These are phyloP conservation scores for Yamadazyma sp. DNA, from an alignment of 805 yeast species.

Conservation along the genomic window DNA sequence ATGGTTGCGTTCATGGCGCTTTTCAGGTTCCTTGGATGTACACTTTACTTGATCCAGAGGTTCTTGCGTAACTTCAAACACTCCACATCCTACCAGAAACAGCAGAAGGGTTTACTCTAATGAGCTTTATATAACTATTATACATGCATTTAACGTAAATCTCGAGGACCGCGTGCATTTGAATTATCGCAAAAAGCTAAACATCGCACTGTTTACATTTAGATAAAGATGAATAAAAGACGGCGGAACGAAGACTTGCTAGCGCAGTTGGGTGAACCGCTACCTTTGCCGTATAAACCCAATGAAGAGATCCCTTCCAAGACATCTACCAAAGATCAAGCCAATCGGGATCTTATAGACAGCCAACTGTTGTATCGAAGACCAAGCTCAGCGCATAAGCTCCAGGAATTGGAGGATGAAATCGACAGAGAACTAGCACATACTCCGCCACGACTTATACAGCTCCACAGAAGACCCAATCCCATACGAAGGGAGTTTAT, in stretches of 20 bases:
- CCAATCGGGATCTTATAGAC: background rate
- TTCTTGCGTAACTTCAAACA: slow-evolving; percentile 26
- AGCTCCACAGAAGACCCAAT: slow-evolving; percentile 10
- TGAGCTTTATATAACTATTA: background rate
- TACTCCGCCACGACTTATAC: slow-evolving; percentile 1
- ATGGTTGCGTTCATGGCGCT: slow-evolving; percentile 60
- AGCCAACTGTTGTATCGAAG: slow-evolving; percentile 2
- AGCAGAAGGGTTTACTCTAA: slow-evolving; percentile 16
- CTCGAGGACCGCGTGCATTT: slow-evolving; percentile 1
- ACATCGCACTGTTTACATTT: slow-evolving; percentile 12
- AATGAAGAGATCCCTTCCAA: background rate
- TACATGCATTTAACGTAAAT: slow-evolving; percentile 3
- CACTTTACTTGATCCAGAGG: slow-evolving; percentile 45
- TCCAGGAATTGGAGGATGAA: slow-evolving; percentile 7
- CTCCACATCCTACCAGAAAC: slow-evolving; percentile 13
- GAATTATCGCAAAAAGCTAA: background rate
- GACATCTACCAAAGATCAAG: background rate
- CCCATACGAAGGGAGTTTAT: slow-evolving; percentile 14
- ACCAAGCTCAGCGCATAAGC: background rate
- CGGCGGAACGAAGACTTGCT: slow-evolving; percentile 13
- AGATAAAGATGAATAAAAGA: slow-evolving; percentile 6
- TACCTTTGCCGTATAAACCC: slow-evolving; percentile 17
- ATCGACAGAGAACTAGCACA: slow-evolving; percentile 4
- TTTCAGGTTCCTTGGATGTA: slow-evolving; percentile 55
- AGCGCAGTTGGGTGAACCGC: slow-evolving; percentile 17